Percentiles rank a stretch among this genome's conserved stretches.
These are phyloP conservation scores for Sonneratia alba DNA, from an alignment of 345 rosid species.

Conservation along the genomic window DNA sequence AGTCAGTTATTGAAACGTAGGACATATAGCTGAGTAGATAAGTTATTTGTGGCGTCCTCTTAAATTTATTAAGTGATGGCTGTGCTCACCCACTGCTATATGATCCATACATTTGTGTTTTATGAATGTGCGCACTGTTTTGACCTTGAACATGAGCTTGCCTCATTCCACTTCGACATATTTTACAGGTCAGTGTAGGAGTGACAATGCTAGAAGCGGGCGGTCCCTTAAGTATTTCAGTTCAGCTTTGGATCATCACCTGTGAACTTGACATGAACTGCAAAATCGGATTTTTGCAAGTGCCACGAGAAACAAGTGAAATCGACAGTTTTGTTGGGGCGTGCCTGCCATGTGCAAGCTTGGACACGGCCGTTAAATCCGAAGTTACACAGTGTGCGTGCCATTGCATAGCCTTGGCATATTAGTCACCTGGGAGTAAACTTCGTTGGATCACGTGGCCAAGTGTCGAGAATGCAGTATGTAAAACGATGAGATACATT, in stretches of 20 bases:
- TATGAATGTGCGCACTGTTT: not conserved
- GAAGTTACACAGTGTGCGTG: no score
- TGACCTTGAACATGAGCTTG: not conserved
- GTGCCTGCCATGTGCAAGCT: not conserved
- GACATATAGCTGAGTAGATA: not conserved
- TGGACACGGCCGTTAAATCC: no score
- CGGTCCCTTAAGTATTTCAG: not conserved
- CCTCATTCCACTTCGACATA: not conserved
- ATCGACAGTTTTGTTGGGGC: not conserved
- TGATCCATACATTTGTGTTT: no score
- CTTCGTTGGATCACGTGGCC: no score
- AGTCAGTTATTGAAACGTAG: not conserved
- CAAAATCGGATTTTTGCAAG: not conserved
- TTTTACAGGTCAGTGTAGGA: not conserved
- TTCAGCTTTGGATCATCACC: not conserved
- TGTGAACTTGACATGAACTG: not conserved
- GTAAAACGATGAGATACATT: no score
- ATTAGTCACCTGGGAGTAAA: no score
- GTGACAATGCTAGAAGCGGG: not conserved
- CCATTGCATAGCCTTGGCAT: no score
- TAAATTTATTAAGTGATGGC: not conserved
- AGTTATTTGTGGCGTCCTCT: no score
- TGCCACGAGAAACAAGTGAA: not conserved
- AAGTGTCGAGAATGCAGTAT: no score
- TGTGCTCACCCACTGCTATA: not conserved